Base-by-base conservation (phyloP, 805 yeast genomes). In the Maudiozyma barnettii region DNA sequence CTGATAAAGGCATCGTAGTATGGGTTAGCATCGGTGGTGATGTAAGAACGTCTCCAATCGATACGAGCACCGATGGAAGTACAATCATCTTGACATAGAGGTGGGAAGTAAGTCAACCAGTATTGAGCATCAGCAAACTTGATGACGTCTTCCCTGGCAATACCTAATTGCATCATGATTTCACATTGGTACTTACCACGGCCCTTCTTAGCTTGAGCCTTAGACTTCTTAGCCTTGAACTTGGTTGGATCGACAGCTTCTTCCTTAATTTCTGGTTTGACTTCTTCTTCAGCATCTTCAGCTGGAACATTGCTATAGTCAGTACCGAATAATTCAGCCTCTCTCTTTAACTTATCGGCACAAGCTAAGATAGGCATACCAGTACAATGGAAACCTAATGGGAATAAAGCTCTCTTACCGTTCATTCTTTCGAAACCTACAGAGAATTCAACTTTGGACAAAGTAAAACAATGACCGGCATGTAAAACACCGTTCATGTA, bases 401-500 rank as follows among this genome's bases (percentile, higher is more conserved):
- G 98, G 72, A 87, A 93, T 51, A 90, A 72, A 35, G 96, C 96
- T 58, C 84, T 78, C 69, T 84, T 87, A 55, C 97, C 98, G 61
- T 77, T 77, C 91, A 93, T 84, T 70, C 97, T 81, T 73, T 93
- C 96, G 63, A 84, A 93, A 47, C 98, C 98, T 48, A 85, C 75
- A 41, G 90, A 82, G 64, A 83, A 93, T 67, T 93, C 99, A 45
- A 81, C 91, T 71, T 93, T 93, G 45, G 97, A 87, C 53, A 91
- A 74, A 35, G 98, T 93, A 73, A 91, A 93, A 57, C 89, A 80
- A 68, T 93, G 99, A 50, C 99, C 99, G 44, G 96, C 97, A 58
- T 93, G 99, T 55, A 93, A 74, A 44, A 86, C 93, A 73, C 99
- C 99, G 68, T 93, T 93, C 97, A 91, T 91, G 70, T 93, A 93